These are phyloP conservation scores for Entomophthora muscae DNA, from an alignment of 371 early-diverging fungal genomes.

Conservation along the genomic window DNA sequence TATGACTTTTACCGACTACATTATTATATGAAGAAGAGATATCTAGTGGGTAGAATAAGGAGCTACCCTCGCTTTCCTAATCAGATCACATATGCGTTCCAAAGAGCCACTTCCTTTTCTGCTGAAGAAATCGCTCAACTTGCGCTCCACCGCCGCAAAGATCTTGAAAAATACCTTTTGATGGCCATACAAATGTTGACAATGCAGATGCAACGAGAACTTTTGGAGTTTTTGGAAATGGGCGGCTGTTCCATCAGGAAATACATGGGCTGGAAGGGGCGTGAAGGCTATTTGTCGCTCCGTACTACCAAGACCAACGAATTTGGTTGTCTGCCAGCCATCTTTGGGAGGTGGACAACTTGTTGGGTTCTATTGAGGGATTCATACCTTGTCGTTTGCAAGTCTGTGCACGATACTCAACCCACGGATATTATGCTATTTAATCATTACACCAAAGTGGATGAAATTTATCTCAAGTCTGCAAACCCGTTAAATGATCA, in stretches of 20 bases:
- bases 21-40: conserved; percentile 26
- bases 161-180: conserved; percentile 39
- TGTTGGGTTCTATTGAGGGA: conserved; percentile 64
- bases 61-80: conserved; percentile 30
- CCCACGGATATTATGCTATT: conserved; percentile 54
- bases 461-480: conserved; percentile 29
- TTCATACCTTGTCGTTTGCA: conserved; percentile 31
- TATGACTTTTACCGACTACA: conserved; percentile 53
- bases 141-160: conserved; percentile 27
- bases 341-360: conserved; percentile 23
- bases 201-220: conserved; percentile 39
- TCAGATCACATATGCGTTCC: conserved; percentile 19
- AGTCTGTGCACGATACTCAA: conserved; percentile 15
- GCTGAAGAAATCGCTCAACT: conserved; percentile 9
- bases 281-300: conserved; percentile 52
- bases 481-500: conserved; percentile 23
- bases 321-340: not conserved
- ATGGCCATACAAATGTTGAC: conserved; percentile 34
- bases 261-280: conserved; percentile 76
- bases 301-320: not conserved
- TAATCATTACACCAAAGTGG: conserved; percentile 39
- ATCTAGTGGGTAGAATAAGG: conserved; percentile 20
- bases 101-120: conserved; percentile 1
- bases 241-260: conserved; percentile 50
- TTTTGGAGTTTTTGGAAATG: conserved; percentile 66